These are phyloP conservation scores for Cymodocea nodosa DNA, from an alignment of 116 monocot species.

Conservation along the genomic window DNA sequence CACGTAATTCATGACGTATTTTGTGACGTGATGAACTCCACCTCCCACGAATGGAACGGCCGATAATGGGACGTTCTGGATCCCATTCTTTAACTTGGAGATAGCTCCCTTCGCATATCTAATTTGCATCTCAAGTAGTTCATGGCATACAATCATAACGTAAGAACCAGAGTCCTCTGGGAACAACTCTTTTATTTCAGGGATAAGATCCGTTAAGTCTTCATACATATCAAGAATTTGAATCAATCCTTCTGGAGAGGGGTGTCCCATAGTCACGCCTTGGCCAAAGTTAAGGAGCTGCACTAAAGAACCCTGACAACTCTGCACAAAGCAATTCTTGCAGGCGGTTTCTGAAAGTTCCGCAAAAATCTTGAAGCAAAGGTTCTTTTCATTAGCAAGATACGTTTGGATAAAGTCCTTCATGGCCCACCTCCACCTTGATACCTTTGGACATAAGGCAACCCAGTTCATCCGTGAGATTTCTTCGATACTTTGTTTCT, in stretches of 20 bases:
- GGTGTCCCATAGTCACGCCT: slow-evolving; percentile 42
- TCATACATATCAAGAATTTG: slow-evolving; percentile 53
- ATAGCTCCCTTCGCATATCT: slow-evolving; percentile 29
- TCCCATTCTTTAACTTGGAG: slow-evolving; percentile 25
- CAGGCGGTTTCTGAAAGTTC: slow-evolving; percentile 13
- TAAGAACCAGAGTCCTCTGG: slow-evolving; percentile 18
- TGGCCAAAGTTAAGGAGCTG: slow-evolving; percentile 46
- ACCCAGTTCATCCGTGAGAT: slow-evolving; percentile 32
- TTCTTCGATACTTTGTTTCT: slow-evolving; percentile 51
- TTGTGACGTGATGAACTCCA: slow-evolving; percentile 41
- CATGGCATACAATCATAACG: slow-evolving; percentile 38
- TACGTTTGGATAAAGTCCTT: slow-evolving; percentile 43
- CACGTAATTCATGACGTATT: slow-evolving; percentile 66
- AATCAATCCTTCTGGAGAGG: slow-evolving; percentile 44
- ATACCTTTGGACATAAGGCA: slow-evolving; percentile 26
- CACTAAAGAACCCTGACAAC: slow-evolving; percentile 29
- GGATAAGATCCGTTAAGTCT: slow-evolving; percentile 26
- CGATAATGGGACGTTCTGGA: slow-evolving; percentile 28
- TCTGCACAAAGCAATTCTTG: slow-evolving; percentile 32
- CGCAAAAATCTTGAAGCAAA: slow-evolving; percentile 40
- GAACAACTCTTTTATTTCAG: slow-evolving; percentile 24
- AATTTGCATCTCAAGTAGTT: slow-evolving; percentile 32
- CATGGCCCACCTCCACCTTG: slow-evolving; percentile 48
- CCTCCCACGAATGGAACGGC: slow-evolving; percentile 19
- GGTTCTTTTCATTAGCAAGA: slow-evolving; percentile 51